Conservation (phyloP, 805 yeast genomes). For the Cephaloascus albidus region DNA sequence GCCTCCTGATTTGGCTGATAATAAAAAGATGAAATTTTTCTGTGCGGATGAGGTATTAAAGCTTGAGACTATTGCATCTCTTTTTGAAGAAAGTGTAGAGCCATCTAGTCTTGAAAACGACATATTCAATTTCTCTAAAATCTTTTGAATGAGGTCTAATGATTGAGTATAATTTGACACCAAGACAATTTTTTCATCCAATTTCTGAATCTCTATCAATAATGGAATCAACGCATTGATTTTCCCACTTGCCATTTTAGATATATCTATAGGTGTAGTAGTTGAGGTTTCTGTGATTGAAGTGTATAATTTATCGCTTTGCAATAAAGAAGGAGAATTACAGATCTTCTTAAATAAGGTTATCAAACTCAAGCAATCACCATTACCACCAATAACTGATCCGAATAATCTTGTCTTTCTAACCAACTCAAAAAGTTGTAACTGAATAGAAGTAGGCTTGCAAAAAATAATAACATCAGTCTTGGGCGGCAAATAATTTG, state of each 20-base stretch:
- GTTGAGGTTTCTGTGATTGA: constrained; percentile 3
- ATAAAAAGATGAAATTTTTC: constrained; percentile 51
- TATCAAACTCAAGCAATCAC: constrained; percentile 57
- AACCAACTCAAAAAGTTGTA: constrained; percentile 43
- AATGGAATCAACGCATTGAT: constrained; percentile 49
- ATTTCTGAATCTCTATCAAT: constrained; percentile 34
- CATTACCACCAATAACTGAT: constrained; percentile 16
- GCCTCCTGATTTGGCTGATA: constrained; percentile 92
- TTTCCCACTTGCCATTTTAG: constrained; percentile 45
- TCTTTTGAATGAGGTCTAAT: constrained; percentile 59
- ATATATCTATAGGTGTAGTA: constrained; percentile 16
- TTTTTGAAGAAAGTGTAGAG: constrained; percentile 54
- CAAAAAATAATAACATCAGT: constrained; percentile 73
- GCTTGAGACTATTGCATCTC: constrained; percentile 57
- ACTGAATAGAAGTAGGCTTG: constrained; percentile 61
- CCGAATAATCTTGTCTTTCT: constrained; percentile 24
- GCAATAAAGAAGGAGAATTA: constrained; percentile 64
- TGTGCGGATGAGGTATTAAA: constrained; percentile 46
- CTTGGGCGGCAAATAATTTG: constrained; percentile 57
- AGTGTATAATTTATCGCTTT: constrained; percentile 36
- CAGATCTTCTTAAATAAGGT: constrained; percentile 72
- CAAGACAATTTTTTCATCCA: constrained; percentile 67
- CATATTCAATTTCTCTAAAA: constrained; percentile 39
- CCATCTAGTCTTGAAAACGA: constrained; percentile 73
- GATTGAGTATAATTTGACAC: constrained; percentile 88